Percentiles rank a stretch among this genome's conserved stretches.
Conservation (phyloP, 2,329 filamentous ascomycete genomes). For the Nothophoma quercina region DNA sequence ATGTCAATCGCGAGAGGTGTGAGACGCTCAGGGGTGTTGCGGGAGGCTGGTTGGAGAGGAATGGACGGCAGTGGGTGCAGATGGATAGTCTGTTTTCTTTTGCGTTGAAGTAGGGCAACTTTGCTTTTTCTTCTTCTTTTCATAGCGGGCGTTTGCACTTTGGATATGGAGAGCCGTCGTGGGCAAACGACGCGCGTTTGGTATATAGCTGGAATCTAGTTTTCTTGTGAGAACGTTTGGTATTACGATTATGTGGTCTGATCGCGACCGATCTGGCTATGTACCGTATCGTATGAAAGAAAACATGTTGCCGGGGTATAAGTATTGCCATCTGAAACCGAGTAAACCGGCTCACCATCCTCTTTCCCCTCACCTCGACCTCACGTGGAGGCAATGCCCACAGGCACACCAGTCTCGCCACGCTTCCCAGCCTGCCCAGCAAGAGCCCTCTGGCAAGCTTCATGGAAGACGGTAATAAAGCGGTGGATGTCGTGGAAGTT, state of each 20-base stretch:
- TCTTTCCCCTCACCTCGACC: constrained; percentile 9
- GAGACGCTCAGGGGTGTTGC: constrained; percentile 77
- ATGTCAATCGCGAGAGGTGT: constrained; percentile 84
- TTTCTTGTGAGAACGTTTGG: too few species aligned
- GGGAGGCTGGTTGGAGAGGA: constrained; percentile 85
- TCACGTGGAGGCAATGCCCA: constrained; percentile 23
- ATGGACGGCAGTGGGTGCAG: constrained; percentile 88
- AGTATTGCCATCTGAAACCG: constrained; percentile 14
- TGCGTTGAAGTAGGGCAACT: constrained; percentile 47
- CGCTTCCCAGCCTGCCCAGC: not conserved
- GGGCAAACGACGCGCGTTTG: not conserved
- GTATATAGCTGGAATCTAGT: not conserved
- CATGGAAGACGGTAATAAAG: constrained; percentile 56
- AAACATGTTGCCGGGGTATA: constrained; percentile 18
- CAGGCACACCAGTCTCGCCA: constrained; percentile 4
- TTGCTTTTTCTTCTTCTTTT: not conserved
- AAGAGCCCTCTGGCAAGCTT: constrained; percentile 54
- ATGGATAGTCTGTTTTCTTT: constrained; percentile 87
- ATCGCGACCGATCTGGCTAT: not conserved
- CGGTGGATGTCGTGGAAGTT: constrained; percentile 72
- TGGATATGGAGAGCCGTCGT: not conserved
- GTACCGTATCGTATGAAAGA: not conserved
- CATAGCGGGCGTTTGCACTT: constrained; percentile 2
- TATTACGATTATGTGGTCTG: not conserved
- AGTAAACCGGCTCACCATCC: not conserved